Evolutionary conservation across 352 stramenopile species (phyloP).

Genomic region (Elongisporangium prolatum): DNA sequence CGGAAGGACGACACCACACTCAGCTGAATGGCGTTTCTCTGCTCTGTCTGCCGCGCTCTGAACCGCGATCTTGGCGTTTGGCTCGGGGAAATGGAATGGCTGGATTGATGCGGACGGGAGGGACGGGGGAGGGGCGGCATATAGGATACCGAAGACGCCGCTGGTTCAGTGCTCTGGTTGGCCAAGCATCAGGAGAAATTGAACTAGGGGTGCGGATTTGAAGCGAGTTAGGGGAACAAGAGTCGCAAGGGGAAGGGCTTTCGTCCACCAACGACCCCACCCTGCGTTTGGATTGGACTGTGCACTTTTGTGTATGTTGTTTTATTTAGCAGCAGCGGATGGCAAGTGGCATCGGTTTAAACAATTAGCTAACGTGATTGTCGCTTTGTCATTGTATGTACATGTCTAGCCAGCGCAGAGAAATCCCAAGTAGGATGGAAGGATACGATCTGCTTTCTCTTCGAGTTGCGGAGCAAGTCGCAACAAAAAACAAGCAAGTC

Average conservation of each 20-base stretch:
- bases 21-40: background rate
- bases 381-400: background rate
- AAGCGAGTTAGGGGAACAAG: background rate
- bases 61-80: background rate
- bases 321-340: background rate
- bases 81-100: background rate
- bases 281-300: background rate
- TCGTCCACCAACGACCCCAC: background rate
- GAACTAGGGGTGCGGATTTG: background rate
- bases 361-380: background rate
- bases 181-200: background rate
- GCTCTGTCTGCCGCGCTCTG: background rate
- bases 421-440: background rate
- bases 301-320: background rate
- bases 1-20: background rate
- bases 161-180: background rate
- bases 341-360: background rate
- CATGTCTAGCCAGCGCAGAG: background rate
- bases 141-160: background rate
- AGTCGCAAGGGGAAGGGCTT: background rate
- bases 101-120: background rate
- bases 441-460: background rate
- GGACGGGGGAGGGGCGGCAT: background rate
- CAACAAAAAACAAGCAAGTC: background rate
- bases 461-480: background rate